A percentile compares a stretch with the other conserved stretches of the same genome.
Evolutionary conservation across 805 yeast species (phyloP).

Genomic region (Maudiozyma pseudohumilis): DNA sequence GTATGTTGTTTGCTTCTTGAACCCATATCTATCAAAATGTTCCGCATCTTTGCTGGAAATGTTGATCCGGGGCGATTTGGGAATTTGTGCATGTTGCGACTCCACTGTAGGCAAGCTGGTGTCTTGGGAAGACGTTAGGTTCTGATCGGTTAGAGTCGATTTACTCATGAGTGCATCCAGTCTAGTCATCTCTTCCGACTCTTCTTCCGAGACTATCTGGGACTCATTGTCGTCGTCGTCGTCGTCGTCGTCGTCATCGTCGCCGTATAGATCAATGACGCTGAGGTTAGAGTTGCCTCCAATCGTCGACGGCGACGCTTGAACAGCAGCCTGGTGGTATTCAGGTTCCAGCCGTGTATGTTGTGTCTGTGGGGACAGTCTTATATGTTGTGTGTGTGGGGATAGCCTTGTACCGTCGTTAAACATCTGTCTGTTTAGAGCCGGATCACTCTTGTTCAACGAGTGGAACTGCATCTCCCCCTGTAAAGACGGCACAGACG

Average conservation of each 20-base stretch:
- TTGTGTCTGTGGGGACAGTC: neutral
- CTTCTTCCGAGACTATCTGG: slow-evolving; percentile 1
- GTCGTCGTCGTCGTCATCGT: slow-evolving; percentile 14
- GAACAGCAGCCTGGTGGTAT: neutral
- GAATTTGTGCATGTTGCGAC: neutral
- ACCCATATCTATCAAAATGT: slow-evolving; percentile 73
- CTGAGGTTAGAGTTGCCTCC: slow-evolving; percentile 26
- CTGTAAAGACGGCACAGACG: slow-evolving; percentile 18
- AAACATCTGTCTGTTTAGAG: neutral
- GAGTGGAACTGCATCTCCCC: slow-evolving; percentile 4
- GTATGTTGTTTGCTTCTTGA: slow-evolving; percentile 53
- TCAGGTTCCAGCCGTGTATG: neutral
- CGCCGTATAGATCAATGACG: slow-evolving; percentile 32
- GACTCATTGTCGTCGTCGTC: neutral
- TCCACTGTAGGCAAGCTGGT: neutral
- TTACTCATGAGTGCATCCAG: too few species aligned
- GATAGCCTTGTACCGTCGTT: neutral
- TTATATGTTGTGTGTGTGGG: neutral
- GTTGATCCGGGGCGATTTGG: neutral
- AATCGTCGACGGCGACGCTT: neutral
- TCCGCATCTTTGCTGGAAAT: neutral
- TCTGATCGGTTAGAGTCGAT: neutral
- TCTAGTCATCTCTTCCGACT: neutral
- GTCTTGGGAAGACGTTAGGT: neutral
- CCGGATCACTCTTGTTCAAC: slow-evolving; percentile 9